Conservation (phyloP, 495 filamentous ascomycete species). For the Venustampulla echinocandica region DNA sequence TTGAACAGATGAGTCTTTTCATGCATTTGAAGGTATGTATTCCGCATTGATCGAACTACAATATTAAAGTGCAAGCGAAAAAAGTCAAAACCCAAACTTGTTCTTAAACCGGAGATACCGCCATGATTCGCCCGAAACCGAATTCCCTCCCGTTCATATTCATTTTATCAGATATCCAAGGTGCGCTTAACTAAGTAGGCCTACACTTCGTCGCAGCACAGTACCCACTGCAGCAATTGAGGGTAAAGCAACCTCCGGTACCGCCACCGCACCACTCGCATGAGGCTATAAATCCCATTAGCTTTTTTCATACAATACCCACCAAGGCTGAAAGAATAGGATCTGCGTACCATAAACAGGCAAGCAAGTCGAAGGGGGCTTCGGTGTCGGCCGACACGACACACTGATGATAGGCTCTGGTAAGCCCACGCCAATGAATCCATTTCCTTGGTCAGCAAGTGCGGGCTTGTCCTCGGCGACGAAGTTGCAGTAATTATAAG, state of each 20-base stretch:
- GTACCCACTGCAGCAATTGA: conserved; percentile 17
- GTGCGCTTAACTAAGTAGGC: conserved; percentile 1
- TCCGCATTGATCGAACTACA: no score
- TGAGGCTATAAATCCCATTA: conserved; percentile 3
- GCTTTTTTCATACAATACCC: neutral
- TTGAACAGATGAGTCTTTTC: no score
- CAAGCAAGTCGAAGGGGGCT: conserved; percentile 4
- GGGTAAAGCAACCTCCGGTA: neutral
- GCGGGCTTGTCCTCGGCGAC: neutral
- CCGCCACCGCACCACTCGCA: conserved; percentile 12
- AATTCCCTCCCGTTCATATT: no score
- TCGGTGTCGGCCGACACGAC: conserved; percentile 7
- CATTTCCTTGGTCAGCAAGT: neutral
- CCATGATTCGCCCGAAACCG: no score
- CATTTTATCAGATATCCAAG: no score
- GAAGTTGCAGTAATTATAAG: conserved; percentile 10
- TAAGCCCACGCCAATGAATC: conserved; percentile 6
- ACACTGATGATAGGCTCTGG: conserved; percentile 9
- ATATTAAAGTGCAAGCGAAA: no score
- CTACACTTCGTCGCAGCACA: conserved; percentile 17
- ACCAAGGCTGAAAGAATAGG: neutral
- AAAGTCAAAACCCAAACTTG: no score
- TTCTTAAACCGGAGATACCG: no score
- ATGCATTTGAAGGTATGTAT: no score
- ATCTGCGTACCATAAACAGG: conserved; percentile 15